Percentiles rank a stretch among this genome's conserved stretches.
phyloP scores from a whole-genome alignment of 1,284 basidiomycete genomes.

The Trichosporon ovoides region DNA sequence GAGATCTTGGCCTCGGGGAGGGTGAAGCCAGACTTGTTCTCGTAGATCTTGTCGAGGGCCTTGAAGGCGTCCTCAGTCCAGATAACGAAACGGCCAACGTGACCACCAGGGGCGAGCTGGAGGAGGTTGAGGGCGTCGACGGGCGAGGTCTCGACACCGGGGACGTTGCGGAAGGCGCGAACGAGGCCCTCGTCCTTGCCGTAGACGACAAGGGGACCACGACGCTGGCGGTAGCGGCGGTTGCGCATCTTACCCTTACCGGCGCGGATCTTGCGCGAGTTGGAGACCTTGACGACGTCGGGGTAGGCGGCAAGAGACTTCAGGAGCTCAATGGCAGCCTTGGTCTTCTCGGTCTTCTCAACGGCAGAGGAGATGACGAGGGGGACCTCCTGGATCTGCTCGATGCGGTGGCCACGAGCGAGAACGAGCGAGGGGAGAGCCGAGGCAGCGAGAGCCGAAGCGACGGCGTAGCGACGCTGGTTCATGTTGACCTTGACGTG shows the following conservation, averaged over 20 bases:
- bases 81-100: constrained; percentile 97
- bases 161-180: constrained; percentile 97
- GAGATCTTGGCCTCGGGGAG: constrained; percentile 92
- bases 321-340: constrained; percentile 92
- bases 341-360: constrained; percentile 93
- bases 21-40: constrained; percentile 89
- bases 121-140: constrained; percentile 94
- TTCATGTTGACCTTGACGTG: constrained; percentile 99
- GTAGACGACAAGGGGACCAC: constrained; percentile 96
- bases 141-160: constrained; percentile 95
- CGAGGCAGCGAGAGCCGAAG: constrained; percentile 95
- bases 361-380: constrained; percentile 76
- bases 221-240: constrained; percentile 93
- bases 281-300: constrained; percentile 95
- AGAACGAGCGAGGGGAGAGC: constrained; percentile 97
- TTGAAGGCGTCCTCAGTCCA: constrained; percentile 96
- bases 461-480: constrained; percentile 96
- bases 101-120: constrained; percentile 98
- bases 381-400: constrained; percentile 94
- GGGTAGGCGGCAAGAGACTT: constrained; percentile 84
- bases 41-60: constrained; percentile 90
- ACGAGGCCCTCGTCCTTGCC: constrained; percentile 97
- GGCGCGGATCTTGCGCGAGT: constrained; percentile 93
- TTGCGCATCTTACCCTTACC: constrained; percentile 98
- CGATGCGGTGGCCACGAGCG: constrained; percentile 98